phyloP scores from a whole-genome alignment of 768 basidiomycete genomes.

The Mycena galopus region DNA sequence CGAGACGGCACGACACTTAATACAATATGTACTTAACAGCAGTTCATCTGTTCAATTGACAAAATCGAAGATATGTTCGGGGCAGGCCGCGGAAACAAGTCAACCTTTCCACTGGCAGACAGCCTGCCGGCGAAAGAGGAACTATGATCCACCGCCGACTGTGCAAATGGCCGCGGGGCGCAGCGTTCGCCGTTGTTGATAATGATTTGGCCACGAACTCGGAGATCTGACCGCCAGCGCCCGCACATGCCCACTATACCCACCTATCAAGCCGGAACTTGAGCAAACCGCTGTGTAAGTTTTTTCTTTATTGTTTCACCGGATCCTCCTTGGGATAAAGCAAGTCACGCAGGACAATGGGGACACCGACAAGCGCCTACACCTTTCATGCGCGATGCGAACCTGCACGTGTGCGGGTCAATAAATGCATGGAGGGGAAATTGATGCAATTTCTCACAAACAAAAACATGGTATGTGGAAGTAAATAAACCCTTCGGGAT shows the following conservation, averaged over 20 bases:
- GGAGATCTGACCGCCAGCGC: neutral
- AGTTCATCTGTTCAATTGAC: neutral
- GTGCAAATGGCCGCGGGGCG: constrained; percentile 3
- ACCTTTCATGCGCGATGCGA: neutral
- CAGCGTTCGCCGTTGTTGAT: neutral
- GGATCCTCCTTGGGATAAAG: constrained; percentile 18
- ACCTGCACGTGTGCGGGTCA: constrained; percentile 9
- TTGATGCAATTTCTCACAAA: neutral
- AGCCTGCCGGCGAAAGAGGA: constrained; percentile 8
- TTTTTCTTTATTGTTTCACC: constrained; percentile 21
- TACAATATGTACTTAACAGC: neutral
- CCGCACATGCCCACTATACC: neutral
- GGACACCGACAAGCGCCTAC: neutral
- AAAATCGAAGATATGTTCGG: neutral
- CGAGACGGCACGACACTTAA: neutral
- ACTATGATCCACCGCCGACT: neutral
- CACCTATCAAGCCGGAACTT: constrained; percentile 28
- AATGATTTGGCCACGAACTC: too few relatives aligned
- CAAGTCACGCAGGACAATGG: neutral
- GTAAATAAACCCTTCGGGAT: constrained; percentile 4
- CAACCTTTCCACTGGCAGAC: neutral
- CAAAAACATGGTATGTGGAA: too few relatives aligned
- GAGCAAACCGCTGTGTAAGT: too few relatives aligned
- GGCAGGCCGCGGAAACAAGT: neutral
- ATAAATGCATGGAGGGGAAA: neutral